A percentile compares a stretch with the other conserved stretches of the same genome.
These are phyloP conservation scores for Zanthoxylum bungeanum DNA, from an alignment of 345 rosid genomes.

Conservation along the genomic window DNA sequence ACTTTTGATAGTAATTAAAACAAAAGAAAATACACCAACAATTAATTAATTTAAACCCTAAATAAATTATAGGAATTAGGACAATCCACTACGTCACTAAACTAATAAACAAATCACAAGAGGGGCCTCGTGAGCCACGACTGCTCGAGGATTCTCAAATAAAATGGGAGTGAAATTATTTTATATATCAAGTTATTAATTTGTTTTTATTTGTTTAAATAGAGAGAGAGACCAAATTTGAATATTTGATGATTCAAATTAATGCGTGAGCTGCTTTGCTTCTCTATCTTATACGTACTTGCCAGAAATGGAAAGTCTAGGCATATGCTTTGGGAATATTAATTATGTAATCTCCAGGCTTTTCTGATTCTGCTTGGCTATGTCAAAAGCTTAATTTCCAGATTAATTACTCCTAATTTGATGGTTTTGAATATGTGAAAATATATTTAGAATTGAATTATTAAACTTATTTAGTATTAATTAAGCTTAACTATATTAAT, in stretches of 20 bases:
- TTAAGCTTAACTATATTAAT: no score
- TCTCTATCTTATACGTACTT: not conserved
- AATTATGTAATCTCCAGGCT: no score
- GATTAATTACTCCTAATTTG: not conserved
- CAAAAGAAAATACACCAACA: not conserved
- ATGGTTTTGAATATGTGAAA: no score
- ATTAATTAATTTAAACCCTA: not conserved
- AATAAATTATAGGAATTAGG: not conserved
- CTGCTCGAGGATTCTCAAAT: slow-evolving; percentile 12
- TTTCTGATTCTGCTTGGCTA: not conserved
- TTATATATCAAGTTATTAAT: no score
- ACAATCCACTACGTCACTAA: not conserved
- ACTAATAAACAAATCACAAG: not conserved
- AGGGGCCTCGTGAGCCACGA: not conserved
- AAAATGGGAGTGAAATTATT: not conserved
- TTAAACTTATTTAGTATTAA: no score
- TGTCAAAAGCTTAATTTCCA: not conserved
- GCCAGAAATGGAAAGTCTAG: not conserved
- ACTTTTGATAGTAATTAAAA: not conserved
- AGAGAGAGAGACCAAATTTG: not conserved
- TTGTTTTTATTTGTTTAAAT: not conserved
- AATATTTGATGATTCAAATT: not conserved
- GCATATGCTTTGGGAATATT: not conserved
- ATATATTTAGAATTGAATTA: no score
- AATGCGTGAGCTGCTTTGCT: not conserved